A percentile compares a stretch with the other conserved stretches of the same genome.
These are phyloP conservation scores for Ceratobasidium sp. DNA, from an alignment of 1,284 basidiomycete species.

Conservation along the genomic window DNA sequence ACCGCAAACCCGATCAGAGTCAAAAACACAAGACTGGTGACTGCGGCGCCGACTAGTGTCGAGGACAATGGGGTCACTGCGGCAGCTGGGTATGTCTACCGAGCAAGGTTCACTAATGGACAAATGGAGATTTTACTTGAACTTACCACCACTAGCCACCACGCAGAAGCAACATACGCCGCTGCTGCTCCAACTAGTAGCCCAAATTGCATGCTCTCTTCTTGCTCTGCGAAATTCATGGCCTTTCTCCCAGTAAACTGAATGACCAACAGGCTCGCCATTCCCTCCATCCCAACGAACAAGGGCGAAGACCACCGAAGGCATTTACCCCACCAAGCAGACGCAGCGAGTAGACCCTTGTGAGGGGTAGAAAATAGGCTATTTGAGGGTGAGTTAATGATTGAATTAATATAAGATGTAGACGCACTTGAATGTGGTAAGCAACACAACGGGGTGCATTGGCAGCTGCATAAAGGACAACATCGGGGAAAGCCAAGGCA, in stretches of 20 bases:
- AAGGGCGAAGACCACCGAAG: slow-evolving; percentile 78
- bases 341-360: slow-evolving; percentile 59
- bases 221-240: slow-evolving; percentile 74
- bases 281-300: slow-evolving; percentile 84
- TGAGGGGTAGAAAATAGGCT: slow-evolving; percentile 56
- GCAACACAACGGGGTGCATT: slow-evolving; percentile 82
- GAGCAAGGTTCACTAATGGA: slow-evolving; percentile 7
- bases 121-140: slow-evolving; percentile 3
- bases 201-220: slow-evolving; percentile 79
- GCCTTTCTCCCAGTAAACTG: slow-evolving; percentile 78
- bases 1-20: slow-evolving; percentile 90
- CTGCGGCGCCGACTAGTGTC: slow-evolving; percentile 81
- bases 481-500: slow-evolving; percentile 61
- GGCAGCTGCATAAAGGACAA: slow-evolving; percentile 82
- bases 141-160: slow-evolving; percentile 83
- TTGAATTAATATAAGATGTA: slow-evolving; percentile 66
- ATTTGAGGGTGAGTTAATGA: slow-evolving; percentile 57
- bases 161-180: slow-evolving; percentile 80
- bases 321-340: slow-evolving; percentile 77
- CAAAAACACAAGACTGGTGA: slow-evolving; percentile 82
- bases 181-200: slow-evolving; percentile 78
- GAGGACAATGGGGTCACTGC: slow-evolving; percentile 87
- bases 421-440: slow-evolving; percentile 76
- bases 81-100: slow-evolving; percentile 80
- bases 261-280: slow-evolving; percentile 83